Conservation (phyloP, 192 early-diverging fungal genomes). For the Spizellomyces sp. region DNA sequence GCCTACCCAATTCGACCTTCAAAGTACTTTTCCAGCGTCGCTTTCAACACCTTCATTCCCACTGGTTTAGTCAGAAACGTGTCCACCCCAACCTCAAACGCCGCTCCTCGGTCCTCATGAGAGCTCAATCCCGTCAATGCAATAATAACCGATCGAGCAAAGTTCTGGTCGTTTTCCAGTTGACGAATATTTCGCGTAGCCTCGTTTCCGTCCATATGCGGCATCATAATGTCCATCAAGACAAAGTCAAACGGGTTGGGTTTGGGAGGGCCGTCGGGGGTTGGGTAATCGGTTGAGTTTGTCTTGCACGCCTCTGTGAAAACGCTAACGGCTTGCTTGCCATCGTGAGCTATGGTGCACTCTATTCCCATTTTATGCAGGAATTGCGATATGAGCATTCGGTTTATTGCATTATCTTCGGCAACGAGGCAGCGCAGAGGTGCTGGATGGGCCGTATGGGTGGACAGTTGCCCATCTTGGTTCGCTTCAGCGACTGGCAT, state of each 20-base stretch:
- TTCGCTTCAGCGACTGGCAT: not conserved
- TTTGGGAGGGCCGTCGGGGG: not conserved
- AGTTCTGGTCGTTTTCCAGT: constrained; percentile 27
- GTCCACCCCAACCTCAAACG: constrained; percentile 22
- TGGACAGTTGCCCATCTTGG: not conserved
- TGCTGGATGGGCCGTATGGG: not conserved
- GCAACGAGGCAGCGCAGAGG: constrained; percentile 23
- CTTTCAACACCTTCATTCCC: constrained; percentile 14
- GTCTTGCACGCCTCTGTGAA: not conserved
- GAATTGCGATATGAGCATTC: constrained; percentile 27
- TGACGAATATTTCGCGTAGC: constrained; percentile 7
- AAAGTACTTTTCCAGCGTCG: constrained; percentile 4
- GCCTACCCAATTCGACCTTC: not conserved
- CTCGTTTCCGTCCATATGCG: constrained; percentile 1
- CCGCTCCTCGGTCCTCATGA: not conserved
- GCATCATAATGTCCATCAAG: constrained; percentile 21
- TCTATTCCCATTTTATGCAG: constrained; percentile 16
- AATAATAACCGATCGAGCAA: not conserved
- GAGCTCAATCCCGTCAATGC: constrained; percentile 8
- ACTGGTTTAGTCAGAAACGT: constrained; percentile 23
- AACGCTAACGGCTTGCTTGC: constrained; percentile 8
- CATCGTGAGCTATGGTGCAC: constrained; percentile 10
- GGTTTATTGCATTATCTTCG: constrained; percentile 25
- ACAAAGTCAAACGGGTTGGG: constrained; percentile 7
- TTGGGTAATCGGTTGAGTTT: not conserved